Evolutionary conservation across 352 stramenopile genomes (phyloP).

Genomic region (Peronospora belbahrii): DNA sequence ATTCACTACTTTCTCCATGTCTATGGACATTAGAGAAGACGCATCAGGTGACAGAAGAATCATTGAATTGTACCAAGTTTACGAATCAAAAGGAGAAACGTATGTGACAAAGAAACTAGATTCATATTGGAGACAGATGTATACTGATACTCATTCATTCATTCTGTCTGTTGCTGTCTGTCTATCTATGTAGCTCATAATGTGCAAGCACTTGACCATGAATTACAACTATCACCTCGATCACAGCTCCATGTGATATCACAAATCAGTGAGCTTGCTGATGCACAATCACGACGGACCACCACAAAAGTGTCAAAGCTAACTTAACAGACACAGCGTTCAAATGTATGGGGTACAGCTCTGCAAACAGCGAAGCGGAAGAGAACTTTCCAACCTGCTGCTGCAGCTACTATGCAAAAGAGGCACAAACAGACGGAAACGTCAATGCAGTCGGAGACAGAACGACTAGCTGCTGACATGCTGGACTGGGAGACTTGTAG

Average conservation of each 20-base stretch:
- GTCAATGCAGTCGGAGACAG: conserved; percentile 9
- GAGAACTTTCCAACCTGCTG: neutral
- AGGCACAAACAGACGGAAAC: conserved; percentile 9
- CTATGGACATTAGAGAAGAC: conserved; percentile 26
- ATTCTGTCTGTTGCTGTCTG: conserved; percentile 1
- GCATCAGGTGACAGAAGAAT: neutral
- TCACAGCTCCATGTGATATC: conserved; percentile 70
- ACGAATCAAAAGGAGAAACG: too few relatives aligned
- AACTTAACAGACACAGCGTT: conserved; percentile 4
- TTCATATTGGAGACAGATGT: too few relatives aligned
- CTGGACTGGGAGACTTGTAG: conserved; percentile 59
- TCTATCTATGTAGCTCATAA: too few relatives aligned
- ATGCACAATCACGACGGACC: conserved; percentile 17
- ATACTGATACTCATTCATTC: too few relatives aligned
- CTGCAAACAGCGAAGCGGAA: neutral
- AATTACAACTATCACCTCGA: conserved; percentile 48
- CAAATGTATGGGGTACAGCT: conserved; percentile 23
- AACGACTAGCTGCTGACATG: conserved; percentile 40
- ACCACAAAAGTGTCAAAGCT: neutral
- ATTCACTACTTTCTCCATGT: conserved; percentile 34
- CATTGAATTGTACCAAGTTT: too few relatives aligned
- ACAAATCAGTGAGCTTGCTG: conserved; percentile 65
- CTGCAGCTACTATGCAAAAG: conserved; percentile 3
- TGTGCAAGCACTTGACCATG: too few relatives aligned
- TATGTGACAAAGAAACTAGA: too few relatives aligned